These are phyloP conservation scores for Cyphellophora attinorum DNA, from an alignment of 2,329 filamentous ascomycete species.

Conservation along the genomic window DNA sequence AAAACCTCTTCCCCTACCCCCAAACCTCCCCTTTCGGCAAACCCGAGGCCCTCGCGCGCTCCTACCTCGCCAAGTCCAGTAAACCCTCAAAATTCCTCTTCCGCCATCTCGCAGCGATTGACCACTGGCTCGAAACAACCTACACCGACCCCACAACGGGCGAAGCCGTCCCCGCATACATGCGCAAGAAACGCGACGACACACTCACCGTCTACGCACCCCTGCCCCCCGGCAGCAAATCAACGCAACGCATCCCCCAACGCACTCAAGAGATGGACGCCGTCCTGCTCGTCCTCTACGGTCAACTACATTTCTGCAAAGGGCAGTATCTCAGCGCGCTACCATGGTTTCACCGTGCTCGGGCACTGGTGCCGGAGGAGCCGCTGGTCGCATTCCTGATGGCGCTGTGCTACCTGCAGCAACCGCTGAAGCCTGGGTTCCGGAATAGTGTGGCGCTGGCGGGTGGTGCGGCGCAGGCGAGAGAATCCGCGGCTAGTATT, in stretches of 20 bases:
- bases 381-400: constrained; percentile 72
- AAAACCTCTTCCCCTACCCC: constrained; percentile 54
- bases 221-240: constrained; percentile 4
- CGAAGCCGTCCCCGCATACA: constrained; percentile 27
- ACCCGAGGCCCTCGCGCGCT: constrained; percentile 28
- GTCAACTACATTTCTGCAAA: constrained; percentile 76
- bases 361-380: constrained; percentile 23
- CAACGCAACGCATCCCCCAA: constrained; percentile 10
- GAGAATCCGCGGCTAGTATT: constrained; percentile 5
- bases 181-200: constrained; percentile 13
- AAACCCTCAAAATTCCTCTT: constrained; percentile 85
- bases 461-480: constrained; percentile 59
- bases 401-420: constrained; percentile 76
- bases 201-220: constrained; percentile 1
- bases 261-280: constrained; percentile 55
- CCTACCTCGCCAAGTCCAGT: constrained; percentile 39
- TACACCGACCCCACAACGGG: constrained; percentile 22
- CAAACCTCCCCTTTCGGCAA: constrained; percentile 40
- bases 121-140: constrained; percentile 53
- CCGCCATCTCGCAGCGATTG: constrained; percentile 82
- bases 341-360: constrained; percentile 75
- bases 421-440: constrained; percentile 79
- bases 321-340: constrained; percentile 76
- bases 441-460: constrained; percentile 80
- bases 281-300: constrained; percentile 77